Base-by-base conservation (phyloP, 1,284 basidiomycete species). In the Termitomyces sp. region DNA sequence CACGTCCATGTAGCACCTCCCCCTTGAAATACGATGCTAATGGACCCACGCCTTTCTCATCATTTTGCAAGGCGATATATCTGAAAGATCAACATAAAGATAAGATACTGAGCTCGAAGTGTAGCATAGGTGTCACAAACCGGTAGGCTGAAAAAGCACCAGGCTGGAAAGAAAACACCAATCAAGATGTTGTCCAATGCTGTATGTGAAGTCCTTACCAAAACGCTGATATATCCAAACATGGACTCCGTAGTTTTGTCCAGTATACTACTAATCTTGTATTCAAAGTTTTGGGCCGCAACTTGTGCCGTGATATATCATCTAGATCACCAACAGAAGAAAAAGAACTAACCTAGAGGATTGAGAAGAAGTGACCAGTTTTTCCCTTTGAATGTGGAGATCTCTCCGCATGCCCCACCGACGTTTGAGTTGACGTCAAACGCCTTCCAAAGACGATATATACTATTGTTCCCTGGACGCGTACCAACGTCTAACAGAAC, bases 11-110 rank as follows among this genome's bases (percentile, higher is more conserved):
- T 46, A 98, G 72, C 33, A 92, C 84, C 69, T 99, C 97, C 28
- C 97, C 96, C 68, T 97, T 94, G 78, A 99, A 99, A 71, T 99
- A 99, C 0, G 90, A 93, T 0, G 92, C 90, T 0, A 99, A 74
- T 0, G 97, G 97, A 0, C 96, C 97, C 19, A 81, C 75, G 0
- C 94, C 95, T 38, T 82, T 77, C 55, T 86, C 83, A 68, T 96
- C 84, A 65, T 99, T 98, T 69, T 94, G 88, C 47, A 97, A 69
- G 0, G 94, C 94, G 59, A 93, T 92, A 66, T 92, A 95, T 48
- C 90, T 77, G 47, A 36, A 58, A 52, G 21, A 38, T 17, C 46
- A 17, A 26, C 7, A 44, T 19, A 30, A 17, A 38, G 24, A 1
- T 57, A 39, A 36, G 48, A 17, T 49, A 17, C 42, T 44, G 19